phyloP scores from a whole-genome alignment of 768 basidiomycete genomes.

The Mycena alexandri region DNA sequence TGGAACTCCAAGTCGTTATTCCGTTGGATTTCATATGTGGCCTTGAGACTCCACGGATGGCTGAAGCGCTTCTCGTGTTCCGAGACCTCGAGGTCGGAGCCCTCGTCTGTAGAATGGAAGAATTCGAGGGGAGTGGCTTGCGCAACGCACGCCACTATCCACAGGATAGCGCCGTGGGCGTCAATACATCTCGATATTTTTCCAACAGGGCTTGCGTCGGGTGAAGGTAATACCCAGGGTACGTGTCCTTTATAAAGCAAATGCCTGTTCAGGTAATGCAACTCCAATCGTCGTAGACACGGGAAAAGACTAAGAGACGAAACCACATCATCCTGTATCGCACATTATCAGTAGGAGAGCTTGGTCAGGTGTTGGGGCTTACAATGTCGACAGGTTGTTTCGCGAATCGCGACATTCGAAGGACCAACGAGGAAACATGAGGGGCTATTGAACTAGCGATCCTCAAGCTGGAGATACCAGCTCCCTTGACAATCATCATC shows the following conservation, averaged over 20 bases:
- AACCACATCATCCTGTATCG: slow-evolving; percentile 17
- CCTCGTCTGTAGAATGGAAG: slow-evolving; percentile 17
- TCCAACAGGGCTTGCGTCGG: neutral
- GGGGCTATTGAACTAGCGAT: slow-evolving; percentile 10
- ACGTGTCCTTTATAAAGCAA: neutral
- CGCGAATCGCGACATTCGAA: neutral
- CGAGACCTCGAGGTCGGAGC: neutral
- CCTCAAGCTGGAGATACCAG: slow-evolving; percentile 5
- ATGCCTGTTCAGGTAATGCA: neutral
- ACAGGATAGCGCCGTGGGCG: slow-evolving; percentile 21
- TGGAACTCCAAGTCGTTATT: neutral
- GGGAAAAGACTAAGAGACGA: slow-evolving; percentile 3
- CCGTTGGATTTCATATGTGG: slow-evolving; percentile 4
- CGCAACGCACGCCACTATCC: slow-evolving; percentile 5
- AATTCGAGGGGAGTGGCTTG: neutral
- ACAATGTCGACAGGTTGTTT: slow-evolving; percentile 1
- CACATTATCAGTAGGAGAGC: neutral
- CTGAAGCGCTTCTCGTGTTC: neutral
- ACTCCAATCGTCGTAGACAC: slow-evolving; percentile 3
- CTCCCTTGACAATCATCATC: neutral
- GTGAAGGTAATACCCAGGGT: neutral
- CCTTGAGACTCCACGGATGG: slow-evolving; percentile 7
- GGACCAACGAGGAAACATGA: neutral
- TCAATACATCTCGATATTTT: neutral
- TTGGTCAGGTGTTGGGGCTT: neutral